Evolutionary conservation across 1,284 basidiomycete genomes (phyloP), one percentile per base, ranked within the genome.

Genomic region (Rhodotorula sp.): DNA sequence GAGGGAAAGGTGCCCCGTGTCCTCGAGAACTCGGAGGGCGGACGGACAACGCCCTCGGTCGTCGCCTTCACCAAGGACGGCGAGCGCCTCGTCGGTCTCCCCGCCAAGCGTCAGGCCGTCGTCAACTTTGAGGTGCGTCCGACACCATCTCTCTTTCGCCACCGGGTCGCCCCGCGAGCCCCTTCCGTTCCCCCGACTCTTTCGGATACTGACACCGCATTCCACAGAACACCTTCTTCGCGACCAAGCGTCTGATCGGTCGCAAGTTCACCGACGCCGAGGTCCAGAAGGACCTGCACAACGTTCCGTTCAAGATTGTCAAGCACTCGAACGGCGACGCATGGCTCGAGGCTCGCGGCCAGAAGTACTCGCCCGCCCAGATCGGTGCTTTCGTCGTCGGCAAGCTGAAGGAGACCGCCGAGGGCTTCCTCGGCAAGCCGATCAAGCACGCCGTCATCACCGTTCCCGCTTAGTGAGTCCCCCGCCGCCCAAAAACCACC

Each of bases 11-110:
- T 89, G 61, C 88, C 95, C 68, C 90, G 92, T 78, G 96, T 99
- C 76, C 91, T 99, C 79, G 96, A 98, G 84, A 98, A 99, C 86
- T 85, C 94, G 18, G 96, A 99, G 85, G 96, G 96, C 86, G 92
- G 92, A 74, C 89, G 96, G 80, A 98, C 96, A 77, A 99, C 96
- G 46, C 97, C 97, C 15, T 99, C 96, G 64, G 93, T 97, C 70
- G 93, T 99, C 76, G 97, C 96, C 57, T 99, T 99, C 87, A 94
- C 95, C 77, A 97, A 98, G 84, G 83, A 84, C 54, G 85, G 85
- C 79, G 78, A 84, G 81, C 81, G 80, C 58, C 73, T 79, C 58
- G 91, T 98, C 76, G 96, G 96, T 84, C 87, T 97, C 65, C 96
- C 97, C 49, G 97, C 96, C 54, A 95, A 97, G 84, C 92, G 95